phyloP scores from a whole-genome alignment of 2,329 filamentous ascomycete genomes.

The Camptophora hylomeconis region DNA sequence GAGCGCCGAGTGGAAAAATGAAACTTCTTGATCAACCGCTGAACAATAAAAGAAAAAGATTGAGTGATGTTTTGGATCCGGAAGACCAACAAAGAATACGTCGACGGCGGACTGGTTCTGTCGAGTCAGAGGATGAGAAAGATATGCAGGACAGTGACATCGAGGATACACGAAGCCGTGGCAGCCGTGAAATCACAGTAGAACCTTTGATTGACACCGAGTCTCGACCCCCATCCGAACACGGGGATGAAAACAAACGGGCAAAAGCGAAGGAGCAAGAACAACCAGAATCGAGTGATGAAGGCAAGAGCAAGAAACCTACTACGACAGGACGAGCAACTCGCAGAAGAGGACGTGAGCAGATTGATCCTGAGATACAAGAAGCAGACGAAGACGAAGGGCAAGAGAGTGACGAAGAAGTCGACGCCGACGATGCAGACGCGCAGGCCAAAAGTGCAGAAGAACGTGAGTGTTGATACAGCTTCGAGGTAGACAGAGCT shows the following conservation, averaged over 20 bases:
- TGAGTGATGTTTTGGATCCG: slow-evolving; percentile 10
- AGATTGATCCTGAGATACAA: slow-evolving; percentile 27
- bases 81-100: slow-evolving; percentile 21
- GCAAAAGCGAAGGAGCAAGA: slow-evolving; percentile 25
- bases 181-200: slow-evolving; percentile 20
- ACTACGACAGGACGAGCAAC: slow-evolving; percentile 28
- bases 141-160: slow-evolving; percentile 12
- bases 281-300: slow-evolving; percentile 54
- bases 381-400: slow-evolving; percentile 34
- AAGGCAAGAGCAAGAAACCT: slow-evolving; percentile 32
- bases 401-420: slow-evolving; percentile 36
- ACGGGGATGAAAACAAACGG: slow-evolving; percentile 36
- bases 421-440: slow-evolving; percentile 30
- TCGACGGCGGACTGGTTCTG: slow-evolving; percentile 23
- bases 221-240: slow-evolving; percentile 25
- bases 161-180: slow-evolving; percentile 18
- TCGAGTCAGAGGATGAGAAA: slow-evolving; percentile 24
- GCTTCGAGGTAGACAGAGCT: slow-evolving; percentile 20
- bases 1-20: background rate
- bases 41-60: slow-evolving; percentile 24
- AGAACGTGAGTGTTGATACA: slow-evolving; percentile 30
- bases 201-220: slow-evolving; percentile 19
- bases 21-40: slow-evolving; percentile 2
- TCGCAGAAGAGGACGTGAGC: slow-evolving; percentile 24
- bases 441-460: slow-evolving; percentile 37